Conservation (phyloP, 345 rosid species). For the Populus simonii region DNA sequence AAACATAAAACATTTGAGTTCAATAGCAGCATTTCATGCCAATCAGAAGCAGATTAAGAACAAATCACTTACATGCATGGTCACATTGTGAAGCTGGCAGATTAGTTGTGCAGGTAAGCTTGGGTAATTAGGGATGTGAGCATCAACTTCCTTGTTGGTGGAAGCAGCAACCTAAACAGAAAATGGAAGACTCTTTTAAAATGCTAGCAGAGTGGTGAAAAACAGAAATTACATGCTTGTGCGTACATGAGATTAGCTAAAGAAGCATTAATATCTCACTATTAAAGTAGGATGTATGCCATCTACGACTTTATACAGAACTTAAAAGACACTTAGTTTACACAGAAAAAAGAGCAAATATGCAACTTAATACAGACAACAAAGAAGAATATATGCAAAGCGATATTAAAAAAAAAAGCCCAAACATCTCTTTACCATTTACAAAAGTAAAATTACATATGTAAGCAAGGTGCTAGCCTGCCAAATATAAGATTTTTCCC, state of each 20-base stretch:
- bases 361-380: not conserved
- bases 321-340: not conserved
- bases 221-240: not conserved
- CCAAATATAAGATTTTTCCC: not conserved
- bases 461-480: not conserved
- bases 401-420: not conserved
- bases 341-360: not conserved
- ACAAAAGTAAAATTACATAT: not conserved
- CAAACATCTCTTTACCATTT: not conserved
- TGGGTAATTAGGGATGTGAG: constrained; percentile 1
- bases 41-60: not conserved
- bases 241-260: not conserved
- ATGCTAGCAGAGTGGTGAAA: not conserved
- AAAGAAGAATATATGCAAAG: not conserved
- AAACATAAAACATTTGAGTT: not conserved
- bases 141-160: constrained; percentile 1
- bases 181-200: not conserved
- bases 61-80: not conserved
- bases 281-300: too few relatives aligned
- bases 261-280: too few relatives aligned
- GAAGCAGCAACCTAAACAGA: not conserved
- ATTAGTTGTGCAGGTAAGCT: not conserved
- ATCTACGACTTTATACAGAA: too few relatives aligned
- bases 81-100: constrained; percentile 1
- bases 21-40: not conserved